Evolutionary conservation across 768 basidiomycete species (phyloP), one percentile per base, ranked within the genome.

Genomic region (Daedaleopsis sinensis): DNA sequence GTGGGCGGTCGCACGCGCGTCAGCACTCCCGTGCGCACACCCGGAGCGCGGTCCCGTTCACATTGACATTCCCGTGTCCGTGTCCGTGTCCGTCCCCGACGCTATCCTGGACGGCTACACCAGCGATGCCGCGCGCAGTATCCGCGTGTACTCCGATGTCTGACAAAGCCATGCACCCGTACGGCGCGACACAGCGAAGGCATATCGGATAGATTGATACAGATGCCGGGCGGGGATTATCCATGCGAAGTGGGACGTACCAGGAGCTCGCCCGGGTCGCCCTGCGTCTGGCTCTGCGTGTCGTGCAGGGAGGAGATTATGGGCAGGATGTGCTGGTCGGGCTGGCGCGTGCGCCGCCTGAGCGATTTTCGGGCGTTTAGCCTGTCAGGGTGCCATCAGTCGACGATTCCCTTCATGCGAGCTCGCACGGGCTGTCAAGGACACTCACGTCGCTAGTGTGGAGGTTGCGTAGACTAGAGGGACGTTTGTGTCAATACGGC

Each of bases 381-480:
- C 27, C 65, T 66, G 57, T 46, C 48, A 50, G 48, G 46, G 10
- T 24, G 32, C 23, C 43, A 55, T 32, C 35, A 54, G 21, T 38
- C 19, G 39, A 49, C 3, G n/a, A 10, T 23, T 49, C 47, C 7
- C 19, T 5, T n/a, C 46, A 47, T 19, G 46, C 46, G 19, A 11
- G 39, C 18, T 42, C 39, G 39, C 39, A 42, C 39, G 39, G 18
- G 39, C 39, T 42, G 18, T 12, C 24, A 13, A 16, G 38, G 18
- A 18, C 18, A 55, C 59, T 42, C 42, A 72, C 71, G 70, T 69
- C 24, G 71, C 71, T 48, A 72, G 57, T 36, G 71, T 63, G 7
- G 70, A 67, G 27, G 66, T 72, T 8, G 70, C 70, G 49, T 72
- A 72, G 18, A 72, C 71, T 72, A 51, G 16, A 18, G 52, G 38